Conservation (phyloP, 2,329 filamentous ascomycete genomes). For the Pseudogymnoascus sp. region DNA sequence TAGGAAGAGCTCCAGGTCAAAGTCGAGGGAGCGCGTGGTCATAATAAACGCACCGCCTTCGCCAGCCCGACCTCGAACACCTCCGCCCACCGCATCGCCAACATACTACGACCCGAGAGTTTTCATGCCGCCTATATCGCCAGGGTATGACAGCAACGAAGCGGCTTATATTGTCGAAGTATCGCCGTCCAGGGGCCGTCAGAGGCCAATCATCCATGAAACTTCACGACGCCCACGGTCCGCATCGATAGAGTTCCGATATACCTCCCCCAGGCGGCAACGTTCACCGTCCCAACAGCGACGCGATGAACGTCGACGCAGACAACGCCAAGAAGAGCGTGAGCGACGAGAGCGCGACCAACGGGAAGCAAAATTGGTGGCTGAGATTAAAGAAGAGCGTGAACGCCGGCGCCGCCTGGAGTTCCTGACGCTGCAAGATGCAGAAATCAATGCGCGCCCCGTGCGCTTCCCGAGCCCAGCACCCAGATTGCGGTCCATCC, state of each 20-base stretch:
- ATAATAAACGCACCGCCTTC: slow-evolving; percentile 12
- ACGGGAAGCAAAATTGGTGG: slow-evolving; percentile 13
- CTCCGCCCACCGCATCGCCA: slow-evolving; percentile 18
- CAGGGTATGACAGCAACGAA: slow-evolving; percentile 14
- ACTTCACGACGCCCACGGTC: slow-evolving; percentile 10
- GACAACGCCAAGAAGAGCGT: slow-evolving; percentile 7
- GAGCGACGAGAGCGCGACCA: slow-evolving; percentile 15
- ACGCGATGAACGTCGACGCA: slow-evolving; percentile 14
- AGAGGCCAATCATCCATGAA: background rate
- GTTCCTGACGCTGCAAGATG: slow-evolving; percentile 21
- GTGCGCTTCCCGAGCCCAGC: slow-evolving; percentile 11
- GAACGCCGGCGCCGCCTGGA: slow-evolving; percentile 13
- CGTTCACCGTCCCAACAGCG: slow-evolving; percentile 13
- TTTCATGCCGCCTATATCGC: slow-evolving; percentile 15
- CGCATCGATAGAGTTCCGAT: slow-evolving; percentile 18
- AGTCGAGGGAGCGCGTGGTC: background rate
- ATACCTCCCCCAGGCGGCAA: slow-evolving; percentile 19
- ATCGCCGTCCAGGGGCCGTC: background rate
- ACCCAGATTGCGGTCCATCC: slow-evolving; percentile 12
- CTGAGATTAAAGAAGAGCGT: slow-evolving; percentile 5
- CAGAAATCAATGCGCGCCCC: slow-evolving; percentile 23
- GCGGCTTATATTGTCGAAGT: slow-evolving; percentile 10
- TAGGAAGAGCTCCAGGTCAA: background rate
- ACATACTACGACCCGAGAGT: background rate
- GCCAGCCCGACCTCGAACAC: slow-evolving; percentile 16